Conservation (phyloP, 2,329 filamentous ascomycete species). For the Clonostachys chloroleuca region DNA sequence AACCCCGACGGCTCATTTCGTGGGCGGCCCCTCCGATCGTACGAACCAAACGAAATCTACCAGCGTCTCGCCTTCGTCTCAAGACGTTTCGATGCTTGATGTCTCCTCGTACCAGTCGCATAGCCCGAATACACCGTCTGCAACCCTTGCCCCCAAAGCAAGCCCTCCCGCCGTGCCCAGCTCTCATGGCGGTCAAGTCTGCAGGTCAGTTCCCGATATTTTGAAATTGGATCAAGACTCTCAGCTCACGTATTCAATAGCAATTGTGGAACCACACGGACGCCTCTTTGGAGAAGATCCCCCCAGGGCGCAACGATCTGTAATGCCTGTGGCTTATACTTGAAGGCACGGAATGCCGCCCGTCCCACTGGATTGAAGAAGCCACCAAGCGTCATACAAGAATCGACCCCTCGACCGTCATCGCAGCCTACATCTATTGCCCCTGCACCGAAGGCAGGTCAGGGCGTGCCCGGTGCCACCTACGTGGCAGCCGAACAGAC, state of each 20-base stretch:
- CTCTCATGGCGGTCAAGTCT: conserved; percentile 57
- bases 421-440: conserved; percentile 28
- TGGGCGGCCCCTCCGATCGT: background rate
- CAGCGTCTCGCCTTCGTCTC: conserved; percentile 16
- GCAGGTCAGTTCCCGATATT: conserved; percentile 51
- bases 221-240: no score
- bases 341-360: conserved; percentile 88
- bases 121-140: conserved; percentile 17
- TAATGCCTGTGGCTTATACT: conserved; percentile 93
- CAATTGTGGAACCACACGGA: conserved; percentile 92
- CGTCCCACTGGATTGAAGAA: conserved; percentile 89
- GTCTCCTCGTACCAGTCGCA: conserved; percentile 14
- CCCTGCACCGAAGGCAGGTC: conserved; percentile 7
- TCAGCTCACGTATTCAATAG: conserved; percentile 36
- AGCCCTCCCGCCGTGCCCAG: conserved; percentile 7
- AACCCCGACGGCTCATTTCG: conserved; percentile 10
- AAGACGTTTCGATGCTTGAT: conserved; percentile 15
- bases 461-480: conserved; percentile 46
- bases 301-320: conserved; percentile 93
- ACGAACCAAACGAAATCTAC: background rate
- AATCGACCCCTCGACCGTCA: conserved; percentile 28
- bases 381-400: conserved; percentile 47
- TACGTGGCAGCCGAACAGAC: conserved; percentile 76
- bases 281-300: conserved; percentile 90
- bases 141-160: conserved; percentile 7